Conservation (phyloP, 2,329 filamentous ascomycete species). For the Verticillium klebahnii region DNA sequence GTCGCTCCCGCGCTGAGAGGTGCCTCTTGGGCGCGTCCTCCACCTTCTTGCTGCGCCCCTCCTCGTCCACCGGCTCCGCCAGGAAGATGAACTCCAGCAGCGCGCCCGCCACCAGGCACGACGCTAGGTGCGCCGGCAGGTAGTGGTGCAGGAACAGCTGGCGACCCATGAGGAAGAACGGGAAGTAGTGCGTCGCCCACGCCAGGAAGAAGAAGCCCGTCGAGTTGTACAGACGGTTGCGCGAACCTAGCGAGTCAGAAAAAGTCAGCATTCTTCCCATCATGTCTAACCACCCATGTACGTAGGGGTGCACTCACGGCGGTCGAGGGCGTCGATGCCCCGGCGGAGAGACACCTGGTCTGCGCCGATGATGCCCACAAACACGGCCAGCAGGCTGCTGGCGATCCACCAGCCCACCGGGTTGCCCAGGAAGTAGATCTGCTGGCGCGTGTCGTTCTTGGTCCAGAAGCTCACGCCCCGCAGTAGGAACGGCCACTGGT, state of each 20-base stretch:
- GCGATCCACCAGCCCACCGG: constrained; percentile 96
- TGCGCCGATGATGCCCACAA: constrained; percentile 83
- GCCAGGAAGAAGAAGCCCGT: constrained; percentile 98
- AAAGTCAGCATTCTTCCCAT: not conserved
- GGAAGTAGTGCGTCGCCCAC: constrained; percentile 96
- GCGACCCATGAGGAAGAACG: constrained; percentile 96
- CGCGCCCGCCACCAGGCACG: constrained; percentile 82
- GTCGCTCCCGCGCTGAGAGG: constrained; percentile 74
- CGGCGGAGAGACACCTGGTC: constrained; percentile 92
- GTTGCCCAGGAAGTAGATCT: constrained; percentile 98
- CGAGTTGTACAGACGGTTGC: constrained; percentile 93
- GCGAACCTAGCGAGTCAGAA: constrained; percentile 57
- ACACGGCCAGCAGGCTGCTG: constrained; percentile 87
- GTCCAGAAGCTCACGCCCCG: constrained; percentile 99
- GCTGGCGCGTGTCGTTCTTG: constrained; percentile 86
- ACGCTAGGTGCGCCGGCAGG: constrained; percentile 88
- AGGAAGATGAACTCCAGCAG: constrained; percentile 96
- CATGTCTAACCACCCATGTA: not conserved
- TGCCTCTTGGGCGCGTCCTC: constrained; percentile 46
- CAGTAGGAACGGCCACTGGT: constrained; percentile 96
- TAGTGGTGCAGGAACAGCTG: constrained; percentile 99
- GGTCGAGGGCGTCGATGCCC: constrained; percentile 87
- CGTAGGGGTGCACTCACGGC: constrained; percentile 60
- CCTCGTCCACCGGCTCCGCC: constrained; percentile 66
- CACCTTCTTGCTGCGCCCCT: constrained; percentile 44